Evolutionary conservation across 768 basidiomycete species (phyloP).

Genomic region (Multifurca ochricompacta): DNA sequence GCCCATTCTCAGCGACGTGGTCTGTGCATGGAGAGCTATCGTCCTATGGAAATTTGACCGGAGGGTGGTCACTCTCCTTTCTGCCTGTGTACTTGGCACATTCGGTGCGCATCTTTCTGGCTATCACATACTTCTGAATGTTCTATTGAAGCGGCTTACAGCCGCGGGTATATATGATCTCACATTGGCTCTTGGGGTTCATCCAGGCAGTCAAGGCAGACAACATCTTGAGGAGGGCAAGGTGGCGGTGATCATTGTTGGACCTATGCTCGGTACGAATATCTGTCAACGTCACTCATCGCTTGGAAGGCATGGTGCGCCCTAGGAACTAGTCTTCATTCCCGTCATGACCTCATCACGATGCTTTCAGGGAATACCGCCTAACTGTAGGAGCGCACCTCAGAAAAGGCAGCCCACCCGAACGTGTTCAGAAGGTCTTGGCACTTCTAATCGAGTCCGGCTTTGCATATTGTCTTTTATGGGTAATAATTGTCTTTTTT

Average conservation of each 20-base stretch:
- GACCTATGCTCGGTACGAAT: conserved; percentile 15
- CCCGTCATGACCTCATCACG: background rate
- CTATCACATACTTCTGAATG: background rate
- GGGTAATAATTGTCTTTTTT: conserved; percentile 7
- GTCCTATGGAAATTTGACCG: conserved; percentile 12
- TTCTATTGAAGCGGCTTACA: background rate
- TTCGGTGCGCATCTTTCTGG: background rate
- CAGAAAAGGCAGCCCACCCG: conserved; percentile 1
- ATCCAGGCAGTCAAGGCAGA: background rate
- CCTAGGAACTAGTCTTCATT: background rate
- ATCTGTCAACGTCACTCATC: conserved; percentile 9
- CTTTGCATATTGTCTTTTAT: conserved; percentile 10
- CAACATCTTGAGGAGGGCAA: background rate
- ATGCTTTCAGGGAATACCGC: conserved; percentile 1
- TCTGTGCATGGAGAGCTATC: conserved; percentile 15
- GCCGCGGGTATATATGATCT: conserved; percentile 4
- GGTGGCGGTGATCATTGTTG: conserved; percentile 7
- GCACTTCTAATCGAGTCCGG: conserved; percentile 17
- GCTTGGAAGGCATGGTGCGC: conserved; percentile 18
- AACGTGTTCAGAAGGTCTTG: conserved; percentile 4
- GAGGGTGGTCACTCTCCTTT: conserved; percentile 7
- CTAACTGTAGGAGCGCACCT: background rate
- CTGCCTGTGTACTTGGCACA: conserved; percentile 3
- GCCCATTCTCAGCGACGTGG: conserved; percentile 15
- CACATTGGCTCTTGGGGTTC: background rate